Evolutionary conservation across 1,284 basidiomycete genomes (phyloP), one percentile per base, ranked within the genome.

Genomic region (Leccinum griseonigrum): DNA sequence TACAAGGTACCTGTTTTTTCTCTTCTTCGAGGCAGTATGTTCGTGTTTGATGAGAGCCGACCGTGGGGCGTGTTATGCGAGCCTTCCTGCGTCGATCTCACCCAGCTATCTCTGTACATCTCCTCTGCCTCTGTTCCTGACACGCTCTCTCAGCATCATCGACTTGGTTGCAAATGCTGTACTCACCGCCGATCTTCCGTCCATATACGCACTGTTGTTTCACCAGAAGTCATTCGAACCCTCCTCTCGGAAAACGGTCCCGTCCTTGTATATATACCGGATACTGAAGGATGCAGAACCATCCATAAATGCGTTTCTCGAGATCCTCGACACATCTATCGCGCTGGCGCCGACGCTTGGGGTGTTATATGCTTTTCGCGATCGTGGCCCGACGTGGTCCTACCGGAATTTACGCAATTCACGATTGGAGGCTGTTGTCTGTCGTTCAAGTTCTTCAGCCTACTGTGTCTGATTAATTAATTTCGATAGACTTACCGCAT

Each of bases 291-390:
- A 54, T 90, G 89, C 86, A 84, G 86, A 63, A 79, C 85, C 58
- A 81, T 91, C 56, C 89, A 91, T 67, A 79, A 91, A 67, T 89
- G 87, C 68, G 83, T 82, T 56, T 81, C 84, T 83, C 56, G 79
- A 84, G 60, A 77, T 87, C 56, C 77, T 91, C 62, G 87, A 91
- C 65, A 80, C 84, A 22, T 91, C 38, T 90, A 88, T 67, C 84
- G 82, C 62, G 88, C 88, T 54, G 90, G 89, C 55, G 87, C 88
- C 14, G 90, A 91, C 66, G 75, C 73, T 91, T 26, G 22, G 22
- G 22, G 22, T 26, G 22, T 74, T 91, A 46, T 76, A 79, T 58
- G 81, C 86, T 51, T 76, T 91, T 63, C 77, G 91, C 50, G 82
- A 86, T 54, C 86, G 83, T 64, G 90, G 91, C 70, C 74, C 76